A percentile compares a stretch with the other conserved stretches of the same genome.
These are phyloP conservation scores for Dothiorella sarmentorum DNA, from an alignment of 2,329 filamentous ascomycete species.

Conservation along the genomic window DNA sequence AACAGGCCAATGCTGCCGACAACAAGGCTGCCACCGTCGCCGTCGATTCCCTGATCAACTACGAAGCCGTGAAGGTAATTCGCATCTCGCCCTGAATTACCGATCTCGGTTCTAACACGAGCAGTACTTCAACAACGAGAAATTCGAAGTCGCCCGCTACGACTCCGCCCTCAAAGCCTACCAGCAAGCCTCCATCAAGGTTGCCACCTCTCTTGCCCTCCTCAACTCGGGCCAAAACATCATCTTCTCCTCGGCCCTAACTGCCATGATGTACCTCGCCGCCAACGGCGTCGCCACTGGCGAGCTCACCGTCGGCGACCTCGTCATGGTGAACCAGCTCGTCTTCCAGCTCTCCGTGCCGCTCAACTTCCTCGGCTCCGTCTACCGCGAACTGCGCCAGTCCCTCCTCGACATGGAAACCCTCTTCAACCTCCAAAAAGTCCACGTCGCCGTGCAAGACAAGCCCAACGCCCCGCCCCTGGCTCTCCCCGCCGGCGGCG, in stretches of 20 bases:
- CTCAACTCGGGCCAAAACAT: constrained; percentile 95
- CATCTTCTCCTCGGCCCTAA: constrained; percentile 92
- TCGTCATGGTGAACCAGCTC: constrained; percentile 98
- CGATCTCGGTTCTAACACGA: background rate
- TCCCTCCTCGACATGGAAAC: constrained; percentile 98
- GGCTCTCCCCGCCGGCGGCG: constrained; percentile 68
- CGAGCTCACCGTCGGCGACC: constrained; percentile 81
- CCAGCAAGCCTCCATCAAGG: constrained; percentile 92
- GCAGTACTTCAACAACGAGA: constrained; percentile 94
- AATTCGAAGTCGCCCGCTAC: constrained; percentile 87
- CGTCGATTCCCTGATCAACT: constrained; percentile 96
- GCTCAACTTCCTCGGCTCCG: constrained; percentile 95
- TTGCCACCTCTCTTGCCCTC: constrained; percentile 87
- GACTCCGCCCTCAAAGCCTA: constrained; percentile 83
- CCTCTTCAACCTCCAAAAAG: constrained; percentile 93
- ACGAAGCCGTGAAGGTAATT: constrained; percentile 81
- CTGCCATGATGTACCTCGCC: constrained; percentile 97
- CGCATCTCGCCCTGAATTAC: background rate
- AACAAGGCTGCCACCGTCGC: constrained; percentile 94
- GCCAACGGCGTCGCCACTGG: constrained; percentile 83
- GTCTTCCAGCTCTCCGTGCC: constrained; percentile 97
- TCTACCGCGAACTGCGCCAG: constrained; percentile 93
- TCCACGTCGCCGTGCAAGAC: constrained; percentile 84
- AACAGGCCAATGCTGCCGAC: constrained; percentile 92
- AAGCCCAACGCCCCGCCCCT: constrained; percentile 70